Evolutionary conservation across 352 stramenopile species (phyloP).

Genomic region (Globisporangium nodosum): DNA sequence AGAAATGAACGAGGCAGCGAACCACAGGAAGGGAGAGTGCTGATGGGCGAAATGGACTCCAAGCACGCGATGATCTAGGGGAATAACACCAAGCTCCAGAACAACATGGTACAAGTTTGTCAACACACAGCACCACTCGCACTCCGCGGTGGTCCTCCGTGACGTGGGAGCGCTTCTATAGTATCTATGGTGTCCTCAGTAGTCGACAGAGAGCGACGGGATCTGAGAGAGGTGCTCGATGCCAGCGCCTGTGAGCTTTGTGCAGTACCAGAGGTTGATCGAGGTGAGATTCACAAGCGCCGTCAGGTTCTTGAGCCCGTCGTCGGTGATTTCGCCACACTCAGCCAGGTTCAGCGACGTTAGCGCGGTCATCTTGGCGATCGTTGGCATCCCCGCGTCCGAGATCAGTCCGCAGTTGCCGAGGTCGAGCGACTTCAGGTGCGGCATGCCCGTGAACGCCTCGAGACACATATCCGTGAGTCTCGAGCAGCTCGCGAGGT

Average conservation of each 20-base stretch:
- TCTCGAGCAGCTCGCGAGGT: conserved; percentile 71
- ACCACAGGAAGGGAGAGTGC: conserved; percentile 83
- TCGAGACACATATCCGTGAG: conserved; percentile 48
- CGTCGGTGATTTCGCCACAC: conserved; percentile 64
- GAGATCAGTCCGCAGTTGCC: conserved; percentile 78
- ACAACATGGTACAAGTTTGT: neutral
- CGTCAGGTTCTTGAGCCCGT: conserved; percentile 39
- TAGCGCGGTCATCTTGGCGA: conserved; percentile 44
- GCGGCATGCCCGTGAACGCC: conserved; percentile 43
- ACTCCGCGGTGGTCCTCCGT: no score
- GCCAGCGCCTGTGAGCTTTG: conserved; percentile 51
- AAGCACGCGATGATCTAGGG: conserved; percentile 5
- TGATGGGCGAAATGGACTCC: conserved; percentile 88
- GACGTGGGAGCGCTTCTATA: no score
- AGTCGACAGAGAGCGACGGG: conserved; percentile 42
- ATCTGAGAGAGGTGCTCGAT: conserved; percentile 46
- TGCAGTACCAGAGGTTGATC: conserved; percentile 82
- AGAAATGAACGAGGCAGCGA: conserved; percentile 70
- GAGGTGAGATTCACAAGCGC: conserved; percentile 41
- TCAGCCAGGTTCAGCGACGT: conserved; percentile 70
- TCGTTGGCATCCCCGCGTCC: conserved; percentile 43
- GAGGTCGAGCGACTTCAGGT: conserved; percentile 65
- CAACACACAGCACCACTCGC: no score
- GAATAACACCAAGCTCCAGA: no score
- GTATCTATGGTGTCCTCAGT: conserved; percentile 5